A percentile compares a stretch with the other conserved stretches of the same genome.
Evolutionary conservation across 2,329 filamentous ascomycete species (phyloP).

Genomic region (Aplosporella prunicola): DNA sequence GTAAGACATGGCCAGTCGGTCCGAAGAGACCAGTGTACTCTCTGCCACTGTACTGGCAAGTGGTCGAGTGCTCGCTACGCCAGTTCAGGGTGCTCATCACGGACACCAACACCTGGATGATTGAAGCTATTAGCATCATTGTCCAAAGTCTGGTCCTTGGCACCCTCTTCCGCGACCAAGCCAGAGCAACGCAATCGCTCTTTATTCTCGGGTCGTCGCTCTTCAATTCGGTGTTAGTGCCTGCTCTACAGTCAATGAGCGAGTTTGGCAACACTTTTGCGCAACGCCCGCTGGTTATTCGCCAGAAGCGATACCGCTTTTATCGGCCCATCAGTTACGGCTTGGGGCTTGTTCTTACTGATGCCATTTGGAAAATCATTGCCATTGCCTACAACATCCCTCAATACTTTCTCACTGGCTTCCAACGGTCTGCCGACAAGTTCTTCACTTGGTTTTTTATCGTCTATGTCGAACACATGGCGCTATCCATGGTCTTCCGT

Average conservation of each 20-base stretch:
- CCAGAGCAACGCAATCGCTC: not conserved
- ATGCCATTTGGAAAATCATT: not conserved
- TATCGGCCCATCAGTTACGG: not conserved
- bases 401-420: not conserved
- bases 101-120: not conserved
- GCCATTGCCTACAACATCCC: constrained; percentile 1
- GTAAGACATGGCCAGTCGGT: not conserved
- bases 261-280: not conserved
- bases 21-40: not conserved
- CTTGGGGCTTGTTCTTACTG: not conserved
- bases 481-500: constrained; percentile 10
- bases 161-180: not conserved
- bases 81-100: constrained; percentile 2
- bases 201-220: not conserved
- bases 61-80: not conserved
- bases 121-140: not conserved
- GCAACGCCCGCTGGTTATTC: not conserved
- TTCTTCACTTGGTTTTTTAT: constrained; percentile 2
- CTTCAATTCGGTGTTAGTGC: not conserved
- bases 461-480: not conserved
- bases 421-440: not conserved
- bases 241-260: not conserved
- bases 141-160: not conserved
- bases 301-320: not conserved
- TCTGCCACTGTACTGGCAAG: not conserved